phyloP scores from a whole-genome alignment of 495 filamentous ascomycete genomes.

The Annulohypoxylon nitens region DNA sequence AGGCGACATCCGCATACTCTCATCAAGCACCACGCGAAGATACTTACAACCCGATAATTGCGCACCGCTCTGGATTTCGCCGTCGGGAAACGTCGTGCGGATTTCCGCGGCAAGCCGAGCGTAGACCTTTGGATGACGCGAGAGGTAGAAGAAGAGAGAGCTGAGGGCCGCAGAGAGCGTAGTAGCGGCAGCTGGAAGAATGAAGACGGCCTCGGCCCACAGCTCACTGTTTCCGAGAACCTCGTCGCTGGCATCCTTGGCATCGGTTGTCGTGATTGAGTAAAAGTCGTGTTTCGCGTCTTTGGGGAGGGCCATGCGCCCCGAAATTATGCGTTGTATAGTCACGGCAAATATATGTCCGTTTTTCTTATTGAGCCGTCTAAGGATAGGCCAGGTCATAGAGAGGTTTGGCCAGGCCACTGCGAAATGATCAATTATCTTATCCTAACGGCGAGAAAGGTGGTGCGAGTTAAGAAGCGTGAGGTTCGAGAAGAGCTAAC shows the following conservation, averaged over 20 bases:
- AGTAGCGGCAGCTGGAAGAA: constrained; percentile 20
- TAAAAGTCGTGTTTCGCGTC: constrained; percentile 43
- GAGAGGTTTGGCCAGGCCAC: background rate
- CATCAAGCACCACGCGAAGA: constrained; percentile 11
- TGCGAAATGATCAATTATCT: background rate
- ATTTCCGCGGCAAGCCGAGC: constrained; percentile 1
- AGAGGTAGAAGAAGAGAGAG: constrained; percentile 23
- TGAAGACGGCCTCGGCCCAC: constrained; percentile 24
- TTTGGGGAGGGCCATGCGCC: constrained; percentile 32
- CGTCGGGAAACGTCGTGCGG: background rate
- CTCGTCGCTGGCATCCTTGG: constrained; percentile 50
- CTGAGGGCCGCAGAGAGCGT: constrained; percentile 20
- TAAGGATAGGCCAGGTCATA: constrained; percentile 2
- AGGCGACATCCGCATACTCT: constrained; percentile 7
- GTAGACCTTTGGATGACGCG: background rate
- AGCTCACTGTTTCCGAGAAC: constrained; percentile 8
- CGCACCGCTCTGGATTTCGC: background rate
- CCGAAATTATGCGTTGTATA: constrained; percentile 5
- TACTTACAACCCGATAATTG: constrained; percentile 1
- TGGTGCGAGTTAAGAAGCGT: background rate
- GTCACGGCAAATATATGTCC: background rate
- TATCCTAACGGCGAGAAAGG: background rate
- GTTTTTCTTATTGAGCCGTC: background rate
- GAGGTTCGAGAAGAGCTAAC: background rate
- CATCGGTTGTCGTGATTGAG: constrained; percentile 55